Conservation (phyloP, 495 filamentous ascomycete species). For the Penicillium desertorum region DNA sequence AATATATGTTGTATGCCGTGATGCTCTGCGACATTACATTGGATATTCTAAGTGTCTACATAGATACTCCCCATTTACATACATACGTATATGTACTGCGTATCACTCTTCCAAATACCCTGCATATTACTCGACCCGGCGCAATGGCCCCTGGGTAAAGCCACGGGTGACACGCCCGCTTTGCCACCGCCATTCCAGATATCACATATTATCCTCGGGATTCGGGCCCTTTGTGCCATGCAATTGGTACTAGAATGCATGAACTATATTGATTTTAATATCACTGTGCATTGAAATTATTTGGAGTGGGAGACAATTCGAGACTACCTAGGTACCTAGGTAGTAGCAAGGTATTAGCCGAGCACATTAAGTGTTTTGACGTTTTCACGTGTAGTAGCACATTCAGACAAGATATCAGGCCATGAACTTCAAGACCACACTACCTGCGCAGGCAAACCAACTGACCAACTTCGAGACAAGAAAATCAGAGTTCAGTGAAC, state of each 20-base stretch:
- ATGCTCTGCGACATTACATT: background rate
- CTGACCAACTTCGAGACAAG: background rate
- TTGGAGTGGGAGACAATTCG: background rate
- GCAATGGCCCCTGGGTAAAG: slow-evolving; percentile 6
- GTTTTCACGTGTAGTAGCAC: no score
- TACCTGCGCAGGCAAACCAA: background rate
- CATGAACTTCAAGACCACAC: background rate
- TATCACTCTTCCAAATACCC: background rate
- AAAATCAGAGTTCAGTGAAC: background rate
- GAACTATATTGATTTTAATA: background rate
- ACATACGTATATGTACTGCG: background rate
- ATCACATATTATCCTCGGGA: background rate
- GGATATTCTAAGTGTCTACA: background rate
- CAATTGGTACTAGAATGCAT: background rate
- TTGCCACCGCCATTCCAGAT: background rate
- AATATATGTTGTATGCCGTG: background rate
- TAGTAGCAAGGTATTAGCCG: no score
- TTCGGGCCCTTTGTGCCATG: background rate
- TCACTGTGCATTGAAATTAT: background rate
- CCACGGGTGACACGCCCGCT: background rate
- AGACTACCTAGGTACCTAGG: background rate
- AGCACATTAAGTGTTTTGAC: background rate
- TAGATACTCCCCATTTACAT: no score
- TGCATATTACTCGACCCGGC: slow-evolving; percentile 2
- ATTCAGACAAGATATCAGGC: background rate